Evolutionary conservation across 331 rosid genomes (phyloP).

Genomic region (Spiraea crenata): DNA sequence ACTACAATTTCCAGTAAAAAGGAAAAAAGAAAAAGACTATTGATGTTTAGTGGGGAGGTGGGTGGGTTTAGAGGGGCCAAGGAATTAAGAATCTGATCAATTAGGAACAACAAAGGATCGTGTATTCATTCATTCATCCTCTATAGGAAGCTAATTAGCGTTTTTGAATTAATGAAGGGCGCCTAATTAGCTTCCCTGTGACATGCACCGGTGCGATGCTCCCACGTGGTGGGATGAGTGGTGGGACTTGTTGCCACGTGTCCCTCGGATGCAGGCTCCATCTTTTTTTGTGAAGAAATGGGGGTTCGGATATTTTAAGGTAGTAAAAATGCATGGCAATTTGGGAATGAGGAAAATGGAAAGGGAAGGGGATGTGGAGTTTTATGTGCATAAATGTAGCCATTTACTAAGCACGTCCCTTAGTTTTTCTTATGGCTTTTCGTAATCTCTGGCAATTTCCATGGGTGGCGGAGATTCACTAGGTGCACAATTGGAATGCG

Average conservation of each 20-base stretch:
- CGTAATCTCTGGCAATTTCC: not conserved
- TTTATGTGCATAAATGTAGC: not conserved
- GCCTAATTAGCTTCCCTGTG: not conserved
- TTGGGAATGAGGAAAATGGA: not conserved
- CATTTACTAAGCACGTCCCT: not conserved
- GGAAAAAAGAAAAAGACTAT: not conserved
- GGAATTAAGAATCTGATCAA: not conserved
- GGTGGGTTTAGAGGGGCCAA: not conserved
- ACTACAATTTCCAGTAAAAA: not conserved
- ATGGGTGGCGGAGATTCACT: not conserved
- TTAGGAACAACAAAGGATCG: not conserved
- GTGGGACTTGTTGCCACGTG: not conserved
- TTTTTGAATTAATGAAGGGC: not conserved
- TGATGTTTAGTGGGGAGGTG: not conserved
- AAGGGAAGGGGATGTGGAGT: not conserved
- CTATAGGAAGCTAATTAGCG: conserved; percentile 2
- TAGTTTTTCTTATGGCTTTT: not conserved
- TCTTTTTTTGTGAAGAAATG: not conserved
- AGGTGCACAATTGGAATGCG: not conserved
- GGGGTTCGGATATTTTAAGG: not conserved
- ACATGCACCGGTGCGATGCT: not conserved
- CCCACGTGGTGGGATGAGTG: conserved; percentile 17
- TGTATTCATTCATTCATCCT: not conserved
- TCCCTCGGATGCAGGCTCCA: conserved; percentile 3
- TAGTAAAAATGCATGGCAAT: not conserved